A percentile compares a stretch with the other conserved stretches of the same genome.
phyloP scores from a whole-genome alignment of 345 rosid species.

The Boechera divaricarpa region DNA sequence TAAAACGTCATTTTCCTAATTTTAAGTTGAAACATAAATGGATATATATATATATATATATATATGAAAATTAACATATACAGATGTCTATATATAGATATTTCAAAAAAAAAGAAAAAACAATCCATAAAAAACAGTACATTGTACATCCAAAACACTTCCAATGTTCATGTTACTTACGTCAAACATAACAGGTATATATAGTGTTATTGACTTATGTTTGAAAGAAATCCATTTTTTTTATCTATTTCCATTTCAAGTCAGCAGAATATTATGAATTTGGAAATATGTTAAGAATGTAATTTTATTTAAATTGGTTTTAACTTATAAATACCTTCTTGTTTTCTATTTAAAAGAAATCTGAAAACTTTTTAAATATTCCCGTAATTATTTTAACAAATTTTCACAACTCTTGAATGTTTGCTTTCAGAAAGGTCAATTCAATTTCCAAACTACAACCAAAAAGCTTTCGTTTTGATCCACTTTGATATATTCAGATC shows the following conservation, averaged over 20 bases:
- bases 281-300: background rate
- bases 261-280: background rate
- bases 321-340: too few relatives aligned
- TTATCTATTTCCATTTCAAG: background rate
- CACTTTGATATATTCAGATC: too few relatives aligned
- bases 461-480: too few relatives aligned
- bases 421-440: too few relatives aligned
- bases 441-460: too few relatives aligned
- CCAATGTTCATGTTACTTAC: constrained; percentile 8
- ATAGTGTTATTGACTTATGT: background rate
- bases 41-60: too few relatives aligned
- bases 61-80: background rate
- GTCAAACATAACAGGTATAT: background rate
- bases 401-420: too few relatives aligned
- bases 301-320: too few relatives aligned
- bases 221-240: background rate
- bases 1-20: constrained; percentile 27
- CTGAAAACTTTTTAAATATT: too few relatives aligned
- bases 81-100: background rate
- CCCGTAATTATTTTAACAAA: too few relatives aligned
- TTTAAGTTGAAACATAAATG: background rate
- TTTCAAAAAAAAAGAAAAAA: too few relatives aligned
- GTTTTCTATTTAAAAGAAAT: too few relatives aligned
- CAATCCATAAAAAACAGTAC: background rate
- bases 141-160: background rate